Evolutionary conservation across 768 basidiomycete genomes (phyloP), one percentile per base, ranked within the genome.

Genomic region (Paxillus rubicundulus): DNA sequence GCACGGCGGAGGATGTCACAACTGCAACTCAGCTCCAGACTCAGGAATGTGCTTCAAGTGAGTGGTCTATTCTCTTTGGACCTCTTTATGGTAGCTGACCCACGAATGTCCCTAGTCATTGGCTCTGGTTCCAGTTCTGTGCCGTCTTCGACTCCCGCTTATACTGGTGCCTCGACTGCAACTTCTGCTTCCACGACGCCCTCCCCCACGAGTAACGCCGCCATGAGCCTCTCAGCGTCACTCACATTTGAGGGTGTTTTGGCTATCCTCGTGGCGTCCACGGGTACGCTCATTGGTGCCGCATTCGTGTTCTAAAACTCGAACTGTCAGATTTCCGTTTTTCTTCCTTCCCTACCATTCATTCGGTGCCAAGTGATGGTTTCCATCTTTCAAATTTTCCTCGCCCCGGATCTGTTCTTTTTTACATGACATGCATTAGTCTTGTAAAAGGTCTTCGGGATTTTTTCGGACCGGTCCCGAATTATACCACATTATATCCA

Each of bases 1-100:
- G 78, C 53, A 60, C 71, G 0, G 0, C 64, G 0, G 45, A 49
- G 0, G 78, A 79, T 9, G 2, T 59, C 1, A 6, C 46, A 1
- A n/a, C 68, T 1, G 79, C 77, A 0, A 1, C 18, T 10, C 47
- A 47, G 10, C 65, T 76, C 27, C 69, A 78, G 50, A 2, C 41
- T 2, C 0, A 34, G 4, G 54, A 74, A 53, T 79, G 79, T 59
- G 69, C 48, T n/a, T 1, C 14, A 2, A 0, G 67, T 67, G 40
- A 20, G 64, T 54, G 2, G 2, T 12, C 9, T 1, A 24, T n/a
- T 5, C 17, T 13, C 20, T 32, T 5, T 8, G 10, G 4, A 2
- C 37, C 34, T 30, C 17, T 24, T 18, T 28, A 5, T 38, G 2
- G 9, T 10, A 7, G 5, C 34, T 0, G 9, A 27, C 24, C 18